These are phyloP conservation scores for Diplocarpon mali DNA, from an alignment of 2,329 filamentous ascomycete species.

Conservation along the genomic window DNA sequence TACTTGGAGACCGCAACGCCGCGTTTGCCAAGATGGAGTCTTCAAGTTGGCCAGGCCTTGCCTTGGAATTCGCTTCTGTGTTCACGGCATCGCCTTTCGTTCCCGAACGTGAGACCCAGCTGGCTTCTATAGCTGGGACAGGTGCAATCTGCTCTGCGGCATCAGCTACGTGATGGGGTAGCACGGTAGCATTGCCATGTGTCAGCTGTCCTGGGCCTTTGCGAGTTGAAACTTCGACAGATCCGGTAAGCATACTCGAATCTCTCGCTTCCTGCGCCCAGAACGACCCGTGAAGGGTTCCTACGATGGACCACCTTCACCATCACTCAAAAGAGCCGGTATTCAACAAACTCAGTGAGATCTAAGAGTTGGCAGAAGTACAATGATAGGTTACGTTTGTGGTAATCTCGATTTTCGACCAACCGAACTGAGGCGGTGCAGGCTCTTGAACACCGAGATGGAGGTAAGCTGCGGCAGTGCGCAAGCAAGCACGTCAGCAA, in stretches of 20 bases:
- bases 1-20: conserved; percentile 35
- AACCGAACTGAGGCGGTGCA: too few relatives aligned
- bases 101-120: conserved; percentile 46
- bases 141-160: conserved; percentile 38
- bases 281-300: conserved; percentile 14
- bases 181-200: conserved; percentile 35
- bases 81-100: conserved; percentile 46
- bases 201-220: not conserved
- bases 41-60: conserved; percentile 17
- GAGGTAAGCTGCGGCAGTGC: too few relatives aligned
- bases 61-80: conserved; percentile 29
- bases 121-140: conserved; percentile 46
- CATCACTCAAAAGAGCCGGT: not conserved
- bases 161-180: conserved; percentile 42
- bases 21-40: conserved; percentile 32
- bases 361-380: not conserved
- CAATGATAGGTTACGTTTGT: not conserved
- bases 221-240: not conserved
- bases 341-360: not conserved
- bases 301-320: conserved; percentile 16
- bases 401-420: not conserved
- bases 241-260: conserved; percentile 8
- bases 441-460: too few relatives aligned
- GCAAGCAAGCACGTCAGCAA: too few relatives aligned
- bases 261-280: conserved; percentile 13